Evolutionary conservation across 768 basidiomycete genomes (phyloP).

Genomic region (Sporobolomyces roseus): DNA sequence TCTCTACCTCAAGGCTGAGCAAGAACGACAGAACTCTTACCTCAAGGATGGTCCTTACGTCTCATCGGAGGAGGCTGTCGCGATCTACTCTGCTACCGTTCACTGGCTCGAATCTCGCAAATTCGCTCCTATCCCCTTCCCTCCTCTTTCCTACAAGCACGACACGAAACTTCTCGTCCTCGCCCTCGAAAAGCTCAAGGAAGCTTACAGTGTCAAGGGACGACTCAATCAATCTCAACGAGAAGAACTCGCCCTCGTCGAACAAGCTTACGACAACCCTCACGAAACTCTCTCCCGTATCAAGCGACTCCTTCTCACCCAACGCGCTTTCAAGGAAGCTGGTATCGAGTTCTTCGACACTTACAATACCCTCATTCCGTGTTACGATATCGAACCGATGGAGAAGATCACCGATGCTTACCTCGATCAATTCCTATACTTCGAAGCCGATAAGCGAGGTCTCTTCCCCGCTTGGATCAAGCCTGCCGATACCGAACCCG

Average conservation of each 20-base stretch:
- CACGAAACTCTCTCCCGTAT: slow-evolving; percentile 97
- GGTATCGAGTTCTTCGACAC: slow-evolving; percentile 64
- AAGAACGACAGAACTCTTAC: slow-evolving; percentile 96
- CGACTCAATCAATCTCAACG: slow-evolving; percentile 97
- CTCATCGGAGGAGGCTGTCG: slow-evolving; percentile 96
- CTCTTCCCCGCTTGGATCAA: slow-evolving; percentile 99
- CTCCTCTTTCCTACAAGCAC: slow-evolving; percentile 97
- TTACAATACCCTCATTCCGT: slow-evolving; percentile 93
- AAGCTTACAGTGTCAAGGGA: slow-evolving; percentile 96
- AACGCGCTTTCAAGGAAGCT: slow-evolving; percentile 96
- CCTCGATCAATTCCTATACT: slow-evolving; percentile 96
- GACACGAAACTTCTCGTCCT: slow-evolving; percentile 96
- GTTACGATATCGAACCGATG: slow-evolving; percentile 98
- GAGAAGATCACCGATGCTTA: slow-evolving; percentile 99
- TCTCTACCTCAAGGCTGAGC: slow-evolving; percentile 96
- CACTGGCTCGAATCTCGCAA: slow-evolving; percentile 98
- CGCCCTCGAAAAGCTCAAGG: slow-evolving; percentile 95
- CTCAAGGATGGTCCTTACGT: slow-evolving; percentile 99
- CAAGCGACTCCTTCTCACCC: slow-evolving; percentile 91
- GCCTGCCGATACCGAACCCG: slow-evolving; percentile 94
- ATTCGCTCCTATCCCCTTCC: slow-evolving; percentile 98
- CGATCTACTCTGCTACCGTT: slow-evolving; percentile 96
- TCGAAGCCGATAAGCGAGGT: slow-evolving; percentile 97
- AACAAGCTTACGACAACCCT: slow-evolving; percentile 98
- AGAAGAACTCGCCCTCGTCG: slow-evolving; percentile 94